phyloP scores from a whole-genome alignment of 2,329 filamentous ascomycete genomes.

The Teratosphaeria nubilosa region DNA sequence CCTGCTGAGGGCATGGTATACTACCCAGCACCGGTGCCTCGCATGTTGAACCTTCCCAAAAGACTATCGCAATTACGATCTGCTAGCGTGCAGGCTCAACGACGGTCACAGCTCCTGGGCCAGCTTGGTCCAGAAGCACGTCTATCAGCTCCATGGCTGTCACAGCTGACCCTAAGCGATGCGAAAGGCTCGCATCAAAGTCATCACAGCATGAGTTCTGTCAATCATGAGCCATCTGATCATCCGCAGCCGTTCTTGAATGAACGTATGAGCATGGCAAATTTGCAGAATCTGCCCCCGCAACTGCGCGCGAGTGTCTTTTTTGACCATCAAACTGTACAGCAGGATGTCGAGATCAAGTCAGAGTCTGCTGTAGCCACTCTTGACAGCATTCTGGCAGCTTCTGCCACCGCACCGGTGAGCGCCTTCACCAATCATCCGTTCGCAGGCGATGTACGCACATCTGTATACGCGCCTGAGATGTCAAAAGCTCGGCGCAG shows the following conservation, averaged over 20 bases:
- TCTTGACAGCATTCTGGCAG: constrained; percentile 83
- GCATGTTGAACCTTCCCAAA: constrained; percentile 85
- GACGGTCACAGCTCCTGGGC: constrained; percentile 61
- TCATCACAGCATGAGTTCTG: not conserved
- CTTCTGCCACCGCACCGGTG: constrained; percentile 77
- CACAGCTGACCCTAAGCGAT: constrained; percentile 15
- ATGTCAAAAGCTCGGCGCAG: constrained; percentile 18
- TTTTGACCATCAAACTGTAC: constrained; percentile 60
- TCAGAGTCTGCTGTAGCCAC: constrained; percentile 80
- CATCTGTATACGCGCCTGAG: constrained; percentile 58
- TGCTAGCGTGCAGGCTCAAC: constrained; percentile 53
- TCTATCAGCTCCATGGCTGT: constrained; percentile 42
- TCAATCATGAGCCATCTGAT: not conserved
- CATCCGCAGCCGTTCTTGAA: constrained; percentile 16
- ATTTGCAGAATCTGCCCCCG: constrained; percentile 52
- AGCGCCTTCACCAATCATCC: constrained; percentile 85
- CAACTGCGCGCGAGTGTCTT: constrained; percentile 85
- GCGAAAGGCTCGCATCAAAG: constrained; percentile 4
- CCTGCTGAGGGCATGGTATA: constrained; percentile 78
- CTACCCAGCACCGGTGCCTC: constrained; percentile 89
- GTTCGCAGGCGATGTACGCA: constrained; percentile 64
- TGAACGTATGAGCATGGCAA: constrained; percentile 28
- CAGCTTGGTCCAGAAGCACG: constrained; percentile 38
- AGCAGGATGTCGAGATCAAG: constrained; percentile 47
- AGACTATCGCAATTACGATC: constrained; percentile 69